A percentile compares a stretch with the other conserved stretches of the same genome.
Evolutionary conservation across 2,329 filamentous ascomycete genomes (phyloP).

Genomic region (Fusarium sp.): DNA sequence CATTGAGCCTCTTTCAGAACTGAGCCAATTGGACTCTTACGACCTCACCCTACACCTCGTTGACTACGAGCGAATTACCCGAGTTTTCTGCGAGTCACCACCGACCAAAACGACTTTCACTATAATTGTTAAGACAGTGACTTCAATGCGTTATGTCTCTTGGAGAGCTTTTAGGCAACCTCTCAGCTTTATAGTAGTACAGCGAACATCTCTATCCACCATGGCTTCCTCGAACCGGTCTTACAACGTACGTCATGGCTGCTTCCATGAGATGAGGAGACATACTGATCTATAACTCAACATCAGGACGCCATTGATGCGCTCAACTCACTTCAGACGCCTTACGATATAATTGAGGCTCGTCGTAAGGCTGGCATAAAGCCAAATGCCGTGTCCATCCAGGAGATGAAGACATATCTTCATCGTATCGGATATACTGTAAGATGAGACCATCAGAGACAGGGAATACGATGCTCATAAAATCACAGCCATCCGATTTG

Average conservation of each 20-base stretch:
- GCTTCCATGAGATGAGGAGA: background rate
- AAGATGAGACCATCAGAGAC: constrained; percentile 18
- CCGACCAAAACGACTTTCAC: constrained; percentile 10
- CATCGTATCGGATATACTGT: constrained; percentile 79
- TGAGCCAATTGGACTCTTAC: background rate
- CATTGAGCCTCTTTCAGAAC: background rate
- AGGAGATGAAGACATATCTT: constrained; percentile 84
- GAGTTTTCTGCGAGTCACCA: constrained; percentile 42
- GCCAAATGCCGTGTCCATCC: constrained; percentile 75
- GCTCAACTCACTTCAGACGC: constrained; percentile 91
- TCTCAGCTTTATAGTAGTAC: constrained; percentile 32
- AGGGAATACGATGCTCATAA: background rate
- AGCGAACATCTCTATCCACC: constrained; percentile 31
- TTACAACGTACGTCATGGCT: constrained; percentile 48
- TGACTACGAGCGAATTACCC: constrained; percentile 40
- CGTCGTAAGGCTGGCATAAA: constrained; percentile 78
- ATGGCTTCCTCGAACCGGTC: constrained; percentile 48
- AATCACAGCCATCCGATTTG: constrained; percentile 58
- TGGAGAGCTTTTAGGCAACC: constrained; percentile 43
- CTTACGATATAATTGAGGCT: constrained; percentile 82
- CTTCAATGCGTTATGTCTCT: constrained; percentile 50
- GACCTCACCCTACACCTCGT: background rate
- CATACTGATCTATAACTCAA: constrained; percentile 14
- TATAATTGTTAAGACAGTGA: background rate
- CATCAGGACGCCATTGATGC: constrained; percentile 82